Base-by-base conservation (phyloP, 1,284 basidiomycete species). In the Pseudozyma tsukubaensis region DNA sequence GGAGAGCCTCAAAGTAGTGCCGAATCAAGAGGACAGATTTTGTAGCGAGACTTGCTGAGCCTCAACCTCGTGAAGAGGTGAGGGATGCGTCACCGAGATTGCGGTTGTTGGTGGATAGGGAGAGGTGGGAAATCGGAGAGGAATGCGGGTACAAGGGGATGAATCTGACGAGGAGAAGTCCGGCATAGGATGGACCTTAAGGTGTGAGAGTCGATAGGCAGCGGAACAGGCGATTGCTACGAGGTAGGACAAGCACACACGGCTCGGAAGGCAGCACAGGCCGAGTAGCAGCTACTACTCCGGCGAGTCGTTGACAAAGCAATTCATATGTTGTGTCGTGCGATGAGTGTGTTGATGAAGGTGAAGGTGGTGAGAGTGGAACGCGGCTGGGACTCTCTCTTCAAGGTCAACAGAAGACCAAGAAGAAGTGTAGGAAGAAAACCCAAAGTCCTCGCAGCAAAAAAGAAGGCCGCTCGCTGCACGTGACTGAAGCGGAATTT, bases 1-100 rank as follows among this genome's bases (percentile, higher is more conserved):
- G 67, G 35, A 70, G 72, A 74, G 67, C 67, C 72, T 74, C 72
- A 70, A 74, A 74, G 72, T 64, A 39, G 53, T 47, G 19, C 54
- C 37, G 45, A 50, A 47, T 43, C n/a, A 39, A 55, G 32, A 29
- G 55, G 11, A 36, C 72, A 70, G 63, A 70, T 67, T 70, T 65
- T 34, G 39, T 63, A 67, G 36, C 66, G 62, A 74, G 56, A 57
- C 60, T 42, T 36, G 59, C 47, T 58, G 54, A 47, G 66, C 40
- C 60, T 43, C 69, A 19, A 35, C 42, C 50, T 50, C 61, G 48
- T 42, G 18, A 51, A 53, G 50, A 50, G 61, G 32, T 43, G 50
- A 65, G 53, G 54, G 57, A 61, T 54, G 36, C 57, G 60, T 42
- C 70, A 67, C 59, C 63, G 59, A 63, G 59, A 55, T 63, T 62